A percentile compares a stretch with the other conserved stretches of the same genome.
Evolutionary conservation across 371 early-diverging fungal genomes (phyloP).

Genomic region (Syncephalis plumigaleata): DNA sequence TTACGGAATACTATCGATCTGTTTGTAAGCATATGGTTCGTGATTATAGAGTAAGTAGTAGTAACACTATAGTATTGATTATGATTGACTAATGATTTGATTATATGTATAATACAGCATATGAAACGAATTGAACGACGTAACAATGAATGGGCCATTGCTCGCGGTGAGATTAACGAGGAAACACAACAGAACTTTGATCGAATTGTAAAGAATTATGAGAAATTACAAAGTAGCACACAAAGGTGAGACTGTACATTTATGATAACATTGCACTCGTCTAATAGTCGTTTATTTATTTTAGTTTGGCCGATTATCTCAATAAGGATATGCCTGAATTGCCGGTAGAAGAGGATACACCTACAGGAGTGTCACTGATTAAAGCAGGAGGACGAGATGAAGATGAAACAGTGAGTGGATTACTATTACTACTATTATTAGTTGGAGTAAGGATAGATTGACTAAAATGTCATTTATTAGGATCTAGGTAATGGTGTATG

Average conservation of each 20-base stretch:
- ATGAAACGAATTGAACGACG: conserved; percentile 54
- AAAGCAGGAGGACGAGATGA: conserved; percentile 17
- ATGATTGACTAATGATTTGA: background rate
- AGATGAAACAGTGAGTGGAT: conserved; percentile 18
- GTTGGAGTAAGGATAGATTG: too few species aligned
- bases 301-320: conserved; percentile 37
- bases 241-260: conserved; percentile 24
- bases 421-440: background rate
- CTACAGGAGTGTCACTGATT: conserved; percentile 23
- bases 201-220: conserved; percentile 46
- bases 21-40: conserved; percentile 42
- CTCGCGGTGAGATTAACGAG: conserved; percentile 66
- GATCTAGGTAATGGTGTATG: conserved; percentile 38
- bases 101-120: conserved; percentile 16
- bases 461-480: conserved; percentile 13
- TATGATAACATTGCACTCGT: conserved; percentile 42
- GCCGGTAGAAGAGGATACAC: conserved; percentile 33
- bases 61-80: conserved; percentile 14
- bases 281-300: conserved; percentile 1
- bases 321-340: conserved; percentile 57
- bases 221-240: conserved; percentile 40
- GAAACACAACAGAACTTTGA: conserved; percentile 64
- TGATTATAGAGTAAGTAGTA: conserved; percentile 51
- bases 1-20: conserved; percentile 47
- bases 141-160: conserved; percentile 63